These are phyloP conservation scores for Orbilia brochopaga DNA, from an alignment of 2,329 filamentous ascomycete species.

Conservation along the genomic window DNA sequence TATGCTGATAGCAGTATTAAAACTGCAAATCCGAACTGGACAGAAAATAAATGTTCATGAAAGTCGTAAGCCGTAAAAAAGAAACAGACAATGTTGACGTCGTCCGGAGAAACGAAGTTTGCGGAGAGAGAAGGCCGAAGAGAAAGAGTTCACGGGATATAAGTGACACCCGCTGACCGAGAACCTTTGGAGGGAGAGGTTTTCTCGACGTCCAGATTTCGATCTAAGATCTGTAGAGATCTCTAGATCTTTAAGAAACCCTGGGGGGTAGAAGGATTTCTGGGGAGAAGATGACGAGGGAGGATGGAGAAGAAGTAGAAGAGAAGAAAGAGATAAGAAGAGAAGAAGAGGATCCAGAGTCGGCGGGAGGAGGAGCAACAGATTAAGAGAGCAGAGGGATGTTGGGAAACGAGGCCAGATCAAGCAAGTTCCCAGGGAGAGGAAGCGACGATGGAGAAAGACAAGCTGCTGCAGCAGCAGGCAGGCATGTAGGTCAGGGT, in stretches of 20 bases:
- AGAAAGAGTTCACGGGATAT: conserved; percentile 52
- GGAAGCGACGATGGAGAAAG: conserved; percentile 48
- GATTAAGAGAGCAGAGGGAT: conserved; percentile 52
- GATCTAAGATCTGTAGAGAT: conserved; percentile 47
- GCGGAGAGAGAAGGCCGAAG: conserved; percentile 29
- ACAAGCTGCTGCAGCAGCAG: conserved; percentile 27
- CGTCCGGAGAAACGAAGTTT: conserved; percentile 35
- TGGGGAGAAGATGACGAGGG: conserved; percentile 29
- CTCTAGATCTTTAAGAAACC: conserved; percentile 50
- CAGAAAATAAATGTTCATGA: conserved; percentile 12
- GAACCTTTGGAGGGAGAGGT: conserved; percentile 51
- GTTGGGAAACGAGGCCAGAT: conserved; percentile 49
- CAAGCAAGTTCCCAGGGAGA: conserved; percentile 41
- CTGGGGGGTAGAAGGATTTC: conserved; percentile 49
- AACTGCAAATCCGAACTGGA: conserved; percentile 15
- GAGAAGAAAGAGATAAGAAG: conserved; percentile 23
- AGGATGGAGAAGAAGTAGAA: conserved; percentile 25
- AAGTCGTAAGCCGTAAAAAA: conserved; percentile 11
- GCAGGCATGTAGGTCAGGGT: conserved; percentile 25
- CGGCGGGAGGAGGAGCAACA: conserved; percentile 42
- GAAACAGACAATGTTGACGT: conserved; percentile 23
- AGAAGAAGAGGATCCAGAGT: conserved; percentile 17
- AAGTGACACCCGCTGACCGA: conserved; percentile 51
- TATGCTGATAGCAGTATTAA: conserved; percentile 24
- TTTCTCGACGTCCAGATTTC: conserved; percentile 34